Base-by-base conservation (phyloP, 2,329 filamentous ascomycete genomes). In the Aspergillus sojae region DNA sequence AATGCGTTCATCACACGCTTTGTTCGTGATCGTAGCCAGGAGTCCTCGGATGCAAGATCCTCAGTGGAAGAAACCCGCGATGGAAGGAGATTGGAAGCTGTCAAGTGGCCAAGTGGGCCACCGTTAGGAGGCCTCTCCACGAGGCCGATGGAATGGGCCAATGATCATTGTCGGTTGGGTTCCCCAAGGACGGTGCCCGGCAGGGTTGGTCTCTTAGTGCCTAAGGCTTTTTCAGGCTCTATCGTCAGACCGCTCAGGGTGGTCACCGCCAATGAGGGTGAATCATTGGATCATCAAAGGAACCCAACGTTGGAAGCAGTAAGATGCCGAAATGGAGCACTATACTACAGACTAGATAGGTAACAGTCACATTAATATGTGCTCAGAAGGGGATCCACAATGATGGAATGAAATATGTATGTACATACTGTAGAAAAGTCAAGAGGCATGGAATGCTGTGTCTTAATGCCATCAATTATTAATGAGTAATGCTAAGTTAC, bases 1-100 rank as follows among this genome's bases (percentile, higher is more conserved):
- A 52, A 55, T 19, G 26, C 43, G 61, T 59, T 58, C 58, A 62
- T 68, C 36, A 53, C 39, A 53, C 48, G 41, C 41, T 63, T 45
- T 43, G 23, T 62, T 61, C 39, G 48, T 67, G 69, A 71, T 71
- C 66, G 65, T 66, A 68, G 69, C 64, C 67, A 67, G 67, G 67
- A 67, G 64, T 66, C 66, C 63, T 65, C 68, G 69, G 69, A 67
- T 71, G 67, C 62, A 58, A 71, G 68, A 71, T 71, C 66, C 60
- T 67, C 61, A 61, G 57, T 57, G 59, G 64, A 62, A 59, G 62
- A 53, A 67, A 63, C 61, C 60, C 52, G 57, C 61, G 54, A 65
- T 65, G 57, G 60, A 60, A 60, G 67, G 68, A 62, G 64, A 63
- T 68, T 70, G 63, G 67, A 68, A 67, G 67, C 68, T 70, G 67